Evolutionary conservation across 2,329 filamentous ascomycete genomes (phyloP).

Genomic region (Claviceps sp.): DNA sequence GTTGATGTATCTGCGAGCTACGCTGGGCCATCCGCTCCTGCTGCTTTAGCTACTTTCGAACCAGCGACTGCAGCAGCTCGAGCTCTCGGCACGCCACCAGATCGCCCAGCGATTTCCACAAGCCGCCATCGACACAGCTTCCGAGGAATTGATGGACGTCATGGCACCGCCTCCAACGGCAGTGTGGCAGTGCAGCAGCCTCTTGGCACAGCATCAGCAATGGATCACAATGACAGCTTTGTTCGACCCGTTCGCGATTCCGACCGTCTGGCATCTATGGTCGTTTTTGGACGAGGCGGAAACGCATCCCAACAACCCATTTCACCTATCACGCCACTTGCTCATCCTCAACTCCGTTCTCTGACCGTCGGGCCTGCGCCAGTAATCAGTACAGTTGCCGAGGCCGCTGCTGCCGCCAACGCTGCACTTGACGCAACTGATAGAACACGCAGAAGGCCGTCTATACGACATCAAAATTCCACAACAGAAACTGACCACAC

Average conservation of each 20-base stretch:
- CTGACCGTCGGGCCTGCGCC: constrained; percentile 36
- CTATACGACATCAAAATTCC: constrained; percentile 81
- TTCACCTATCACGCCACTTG: constrained; percentile 74
- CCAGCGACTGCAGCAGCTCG: constrained; percentile 9
- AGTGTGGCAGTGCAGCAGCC: constrained; percentile 48
- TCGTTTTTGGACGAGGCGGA: constrained; percentile 52
- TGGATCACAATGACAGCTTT: constrained; percentile 59
- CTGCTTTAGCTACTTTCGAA: constrained; percentile 14
- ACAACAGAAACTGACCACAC: constrained; percentile 82
- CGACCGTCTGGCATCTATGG: constrained; percentile 75
- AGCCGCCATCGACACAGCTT: constrained; percentile 37
- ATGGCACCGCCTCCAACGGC: constrained; percentile 33
- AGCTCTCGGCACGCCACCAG: constrained; percentile 7
- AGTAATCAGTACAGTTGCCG: constrained; percentile 32
- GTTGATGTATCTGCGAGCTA: constrained; percentile 35
- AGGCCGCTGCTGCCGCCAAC: constrained; percentile 23
- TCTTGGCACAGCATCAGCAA: constrained; percentile 51
- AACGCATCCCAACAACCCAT: constrained; percentile 83
- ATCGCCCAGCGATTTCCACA: constrained; percentile 10
- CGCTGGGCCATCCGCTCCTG: constrained; percentile 23
- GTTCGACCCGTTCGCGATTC: constrained; percentile 69
- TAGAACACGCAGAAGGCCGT: constrained; percentile 57
- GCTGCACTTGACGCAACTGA: constrained; percentile 32
- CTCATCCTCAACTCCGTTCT: constrained; percentile 46
- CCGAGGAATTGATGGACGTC: constrained; percentile 37